Base-by-base conservation (phyloP, 352 stramenopile genomes). In the Phytopythium aichiense region DNA sequence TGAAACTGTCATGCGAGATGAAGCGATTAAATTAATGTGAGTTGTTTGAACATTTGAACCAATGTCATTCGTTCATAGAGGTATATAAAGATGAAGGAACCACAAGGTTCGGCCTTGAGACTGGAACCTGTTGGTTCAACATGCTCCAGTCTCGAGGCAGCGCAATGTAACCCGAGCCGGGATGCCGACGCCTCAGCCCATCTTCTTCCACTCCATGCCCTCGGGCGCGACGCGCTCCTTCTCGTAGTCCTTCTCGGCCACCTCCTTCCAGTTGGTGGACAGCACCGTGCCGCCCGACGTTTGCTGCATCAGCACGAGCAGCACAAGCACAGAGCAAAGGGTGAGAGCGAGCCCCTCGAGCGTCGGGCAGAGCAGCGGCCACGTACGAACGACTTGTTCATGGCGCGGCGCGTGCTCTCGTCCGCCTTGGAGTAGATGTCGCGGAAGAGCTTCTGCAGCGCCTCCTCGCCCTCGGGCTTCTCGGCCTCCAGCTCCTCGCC, bases 371-470 rank as follows among this genome's bases (percentile, higher is more conserved):
- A 38, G 42, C 38, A 42, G 23, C 23, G 38, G 43, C 25, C 18
- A 85, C 82, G 60, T 76, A 95, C 84, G 63, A 97, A 98, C 18
- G 84, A 96, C 76, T 98, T 97, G 78, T 95, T 95, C 91, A 98
- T 98, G 38, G 91, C 91, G 20, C 89, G 85, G 43, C 89, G 81
- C 60, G 91, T 98, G 63, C 91, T 92, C 51, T 95, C 86, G 63
- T 95, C 85, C 16, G 90, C 90, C 67, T 96, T 96, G 66, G 81
- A 74, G 79, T 97, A 98, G 74, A 98, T 97, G 76, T 98, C 84
- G 30, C 75, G 75, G 69, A 97, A 98, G 12, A 98, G 83, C 58
- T 95, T 94, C 58, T 97, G 85, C 77, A 97, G 88, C 18, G 90
- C 91, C 43, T 95, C 90, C 53, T 97, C 91, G 51, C 91, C 91